Evolutionary conservation across 2,329 filamentous ascomycete genomes (phyloP), one percentile per base, ranked within the genome.

Genomic region (Coniochaeta hoffmannii): DNA sequence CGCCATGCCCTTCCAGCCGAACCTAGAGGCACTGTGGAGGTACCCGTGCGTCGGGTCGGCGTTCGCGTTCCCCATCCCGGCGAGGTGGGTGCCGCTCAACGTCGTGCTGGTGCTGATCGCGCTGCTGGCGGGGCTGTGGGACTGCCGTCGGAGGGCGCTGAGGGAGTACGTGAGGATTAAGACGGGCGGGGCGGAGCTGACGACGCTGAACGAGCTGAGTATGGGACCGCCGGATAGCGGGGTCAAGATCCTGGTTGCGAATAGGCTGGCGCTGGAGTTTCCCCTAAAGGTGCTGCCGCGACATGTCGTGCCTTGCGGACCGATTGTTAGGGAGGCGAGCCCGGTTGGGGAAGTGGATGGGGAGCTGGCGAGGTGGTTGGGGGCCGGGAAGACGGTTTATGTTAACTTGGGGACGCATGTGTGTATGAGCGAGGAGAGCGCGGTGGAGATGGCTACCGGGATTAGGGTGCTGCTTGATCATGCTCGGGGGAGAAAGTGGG

Each of bases 341-440:
- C 61, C 72, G 0, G 66, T 76, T 0, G 55, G 62, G n/a, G 65
- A 71, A 15, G 64, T 70, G 2, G 77, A 81, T 41, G 65, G 71
- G 0, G 70, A 73, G 36, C 62, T 80, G 28, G 67, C 68, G 1
- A 32, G 49, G 0, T 80, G 77, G 77, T 58, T 80, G 12, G 63
- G 64, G 1, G 60, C 61, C 10, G 64, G 62, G 0, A 73, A 74
- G 1, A 80, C 77, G 0, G 63, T 80, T 0, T 65, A 80, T 12
- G 69, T 81, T 9, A 79, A 76, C 54, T 66, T 80, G 0, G 77
- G 78, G 0, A 78, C 73, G 2, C 64, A 70, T 5, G 64, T 70
- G 24, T 59, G 60, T 4, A 64, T 66, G 1, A 63, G 66, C 3
- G 63, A 65, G 0, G 60, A 61, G 5, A 66, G 68, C n/a, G 70